Evolutionary conservation across 208 protist species (phyloP), one percentile per base, ranked within the genome.

Genomic region (Phytomonas serpens): DNA sequence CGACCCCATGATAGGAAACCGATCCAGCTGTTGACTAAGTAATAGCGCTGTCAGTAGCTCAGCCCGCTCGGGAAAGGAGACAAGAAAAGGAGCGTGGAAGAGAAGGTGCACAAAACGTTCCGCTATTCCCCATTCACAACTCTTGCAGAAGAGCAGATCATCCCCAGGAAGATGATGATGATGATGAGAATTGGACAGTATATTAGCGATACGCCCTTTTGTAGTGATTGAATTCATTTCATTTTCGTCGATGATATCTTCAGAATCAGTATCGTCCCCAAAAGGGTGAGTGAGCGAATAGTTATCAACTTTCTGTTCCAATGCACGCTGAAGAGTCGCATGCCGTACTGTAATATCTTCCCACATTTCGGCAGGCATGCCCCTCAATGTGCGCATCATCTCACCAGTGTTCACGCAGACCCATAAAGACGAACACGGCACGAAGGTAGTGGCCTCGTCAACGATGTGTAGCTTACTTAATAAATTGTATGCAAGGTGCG

Each of bases 41-140:
- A 95, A 64, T 57, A 89, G 82, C 33, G 71, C 52, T 16, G 85
- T 88, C 51, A 96, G 78, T 52, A 96, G 68, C 66, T 77, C 36
- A 38, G 80, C 87, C 19, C 91, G 88, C 65, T 81, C 80, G n/a
- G 75, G 31, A 77, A 96, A 96, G 57, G 88, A 80, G 37, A 94
- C 63, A 33, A 83, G 77, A 64, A 96, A 96, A 14, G 91, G 88
- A 23, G 77, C 77, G 75, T 83, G 83, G 65, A 84, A 73, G 16
- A 96, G 75, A 61, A 94, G 69, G n/a, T 79, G 81, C 51, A 81
- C 70, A 73, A 87, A 73, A n/a, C 90, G 88, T 67, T 83, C 73
- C 36, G 73, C 69, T 29, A 32, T 51, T 42, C 71, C 67, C 90
- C 90, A 95, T 14, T 63, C 33, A 16, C 62, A 66, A 67, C 86